phyloP scores from a whole-genome alignment of 257 asterid genomes.

The Plantago ovata region DNA sequence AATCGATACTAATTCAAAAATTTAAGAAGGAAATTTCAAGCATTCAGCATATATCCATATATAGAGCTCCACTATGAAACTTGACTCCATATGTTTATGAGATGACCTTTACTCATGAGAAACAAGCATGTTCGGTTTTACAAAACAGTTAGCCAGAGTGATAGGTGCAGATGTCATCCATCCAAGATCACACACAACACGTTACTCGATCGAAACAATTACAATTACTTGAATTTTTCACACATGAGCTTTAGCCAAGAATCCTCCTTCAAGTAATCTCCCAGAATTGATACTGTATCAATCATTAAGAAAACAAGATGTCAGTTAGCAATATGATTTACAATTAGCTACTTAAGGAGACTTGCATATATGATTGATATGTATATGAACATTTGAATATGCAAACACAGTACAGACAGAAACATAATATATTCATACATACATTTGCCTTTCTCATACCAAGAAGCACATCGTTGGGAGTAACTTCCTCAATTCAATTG shows the following conservation, averaged over 20 bases:
- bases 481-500: constrained; percentile 57
- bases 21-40: too few relatives aligned
- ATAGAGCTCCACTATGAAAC: too few relatives aligned
- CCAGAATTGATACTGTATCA: constrained; percentile 72
- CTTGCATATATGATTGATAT: constrained; percentile 3
- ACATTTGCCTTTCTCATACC: constrained; percentile 66
- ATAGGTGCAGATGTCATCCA: too few relatives aligned
- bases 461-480: constrained; percentile 75
- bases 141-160: too few relatives aligned
- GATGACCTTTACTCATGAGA: too few relatives aligned
- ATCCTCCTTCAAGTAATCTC: constrained; percentile 86
- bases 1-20: too few relatives aligned
- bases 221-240: constrained; percentile 53
- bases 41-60: too few relatives aligned
- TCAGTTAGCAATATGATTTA: constrained; percentile 22
- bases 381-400: constrained; percentile 4
- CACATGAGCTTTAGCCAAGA: constrained; percentile 83
- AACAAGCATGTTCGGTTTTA: too few relatives aligned
- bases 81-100: too few relatives aligned
- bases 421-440: too few relatives aligned
- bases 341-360: not conserved
- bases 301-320: constrained; percentile 37
- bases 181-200: not conserved
- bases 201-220: not conserved
- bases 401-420: too few relatives aligned